Evolutionary conservation across 1,284 basidiomycete species (phyloP).

Genomic region (Pholiota adiposa): DNA sequence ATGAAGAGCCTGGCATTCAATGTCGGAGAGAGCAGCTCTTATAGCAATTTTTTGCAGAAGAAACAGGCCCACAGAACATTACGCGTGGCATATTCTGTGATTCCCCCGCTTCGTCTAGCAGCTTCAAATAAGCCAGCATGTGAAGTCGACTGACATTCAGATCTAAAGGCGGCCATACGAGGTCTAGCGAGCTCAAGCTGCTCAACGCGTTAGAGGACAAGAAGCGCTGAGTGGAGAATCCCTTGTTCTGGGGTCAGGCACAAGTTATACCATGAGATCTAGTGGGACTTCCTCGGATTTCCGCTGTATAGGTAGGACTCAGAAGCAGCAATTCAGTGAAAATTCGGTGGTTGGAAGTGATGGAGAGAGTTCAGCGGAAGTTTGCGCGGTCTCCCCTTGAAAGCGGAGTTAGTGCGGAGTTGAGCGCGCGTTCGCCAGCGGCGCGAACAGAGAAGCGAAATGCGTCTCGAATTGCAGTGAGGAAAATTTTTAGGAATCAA

Average conservation of each 20-base stretch:
- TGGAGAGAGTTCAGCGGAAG: too few relatives aligned
- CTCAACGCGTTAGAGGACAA: neutral
- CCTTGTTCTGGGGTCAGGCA: neutral
- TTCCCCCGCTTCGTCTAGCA: neutral
- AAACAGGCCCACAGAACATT: neutral
- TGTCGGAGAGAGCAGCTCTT: neutral
- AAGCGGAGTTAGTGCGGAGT: too few relatives aligned
- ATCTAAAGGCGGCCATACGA: neutral
- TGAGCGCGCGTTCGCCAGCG: too few relatives aligned
- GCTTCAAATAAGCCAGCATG: neutral
- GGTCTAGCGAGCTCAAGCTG: neutral
- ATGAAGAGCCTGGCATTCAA: neutral
- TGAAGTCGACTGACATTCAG: neutral
- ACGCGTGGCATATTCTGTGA: neutral
- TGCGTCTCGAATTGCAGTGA: too few relatives aligned
- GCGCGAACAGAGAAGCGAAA: too few relatives aligned
- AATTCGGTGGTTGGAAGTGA: too few relatives aligned
- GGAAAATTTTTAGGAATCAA: too few relatives aligned
- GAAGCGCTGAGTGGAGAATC: neutral
- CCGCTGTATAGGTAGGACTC: too few relatives aligned
- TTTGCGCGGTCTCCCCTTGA: too few relatives aligned
- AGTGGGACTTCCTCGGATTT: too few relatives aligned
- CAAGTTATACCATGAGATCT: neutral
- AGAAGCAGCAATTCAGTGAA: too few relatives aligned
- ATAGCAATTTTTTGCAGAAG: neutral